phyloP scores from a whole-genome alignment of 495 filamentous ascomycete genomes.

The Daldinia concentrica region DNA sequence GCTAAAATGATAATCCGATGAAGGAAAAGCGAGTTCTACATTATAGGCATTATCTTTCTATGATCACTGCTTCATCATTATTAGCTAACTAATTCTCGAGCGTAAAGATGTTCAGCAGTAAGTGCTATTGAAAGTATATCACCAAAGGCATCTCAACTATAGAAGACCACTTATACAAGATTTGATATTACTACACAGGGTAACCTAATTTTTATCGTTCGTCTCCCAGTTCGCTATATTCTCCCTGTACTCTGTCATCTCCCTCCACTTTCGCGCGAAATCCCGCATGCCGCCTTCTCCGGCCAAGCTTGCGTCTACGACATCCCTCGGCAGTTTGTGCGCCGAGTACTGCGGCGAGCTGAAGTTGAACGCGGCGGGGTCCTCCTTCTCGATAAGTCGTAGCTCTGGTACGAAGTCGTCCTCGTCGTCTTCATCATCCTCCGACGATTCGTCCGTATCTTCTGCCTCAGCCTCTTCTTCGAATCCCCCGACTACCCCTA shows the following conservation, averaged over 20 bases:
- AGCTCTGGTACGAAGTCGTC: constrained; percentile 78
- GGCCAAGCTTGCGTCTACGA: constrained; percentile 86
- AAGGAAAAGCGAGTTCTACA: too few relatives aligned
- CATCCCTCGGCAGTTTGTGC: constrained; percentile 92
- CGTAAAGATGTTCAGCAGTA: background rate
- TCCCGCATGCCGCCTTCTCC: constrained; percentile 81
- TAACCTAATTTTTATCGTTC: constrained; percentile 30
- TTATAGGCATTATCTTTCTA: too few relatives aligned
- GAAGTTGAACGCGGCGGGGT: constrained; percentile 88
- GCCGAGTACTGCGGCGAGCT: constrained; percentile 88
- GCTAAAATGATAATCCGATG: too few relatives aligned
- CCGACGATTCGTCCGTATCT: constrained; percentile 27
- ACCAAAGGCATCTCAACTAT: background rate
- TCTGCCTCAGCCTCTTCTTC: constrained; percentile 44
- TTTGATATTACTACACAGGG: background rate
- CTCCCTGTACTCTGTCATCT: constrained; percentile 68
- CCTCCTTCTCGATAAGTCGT: constrained; percentile 80
- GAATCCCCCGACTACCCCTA: constrained; percentile 53
- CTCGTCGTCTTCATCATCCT: constrained; percentile 63
- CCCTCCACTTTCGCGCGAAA: constrained; percentile 88
- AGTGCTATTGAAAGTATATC: background rate
- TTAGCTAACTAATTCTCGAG: too few relatives aligned
- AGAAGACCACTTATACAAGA: background rate
- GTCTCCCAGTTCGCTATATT: constrained; percentile 45
- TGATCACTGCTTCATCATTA: too few relatives aligned